Evolutionary conservation across 108 stramenopile species (phyloP).

Genomic region (Fragilaria radians): DNA sequence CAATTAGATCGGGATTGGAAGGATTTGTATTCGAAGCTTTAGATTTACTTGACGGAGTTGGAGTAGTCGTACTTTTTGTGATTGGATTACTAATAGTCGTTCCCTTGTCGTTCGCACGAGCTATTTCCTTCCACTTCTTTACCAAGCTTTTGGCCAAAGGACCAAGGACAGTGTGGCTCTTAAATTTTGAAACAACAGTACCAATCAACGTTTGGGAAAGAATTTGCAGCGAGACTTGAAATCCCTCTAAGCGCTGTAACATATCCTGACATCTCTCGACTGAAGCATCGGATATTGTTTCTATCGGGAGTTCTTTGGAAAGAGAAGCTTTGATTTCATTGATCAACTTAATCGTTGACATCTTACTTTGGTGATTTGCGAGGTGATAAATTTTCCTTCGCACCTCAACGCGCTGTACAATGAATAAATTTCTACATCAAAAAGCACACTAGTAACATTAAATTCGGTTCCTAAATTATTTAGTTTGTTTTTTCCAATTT

Average conservation of each 20-base stretch:
- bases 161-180: constrained; percentile 48
- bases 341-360: constrained; percentile 36
- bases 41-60: constrained; percentile 5
- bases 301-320: constrained; percentile 41
- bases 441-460: too few species aligned
- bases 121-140: constrained; percentile 84
- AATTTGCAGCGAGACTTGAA: constrained; percentile 53
- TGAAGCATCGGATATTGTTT: constrained; percentile 32
- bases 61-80: constrained; percentile 9
- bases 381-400: not conserved
- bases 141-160: constrained; percentile 57
- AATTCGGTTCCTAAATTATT: too few species aligned
- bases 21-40: constrained; percentile 10
- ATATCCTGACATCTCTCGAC: constrained; percentile 65
- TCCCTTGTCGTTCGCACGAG: constrained; percentile 35
- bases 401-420: too few species aligned
- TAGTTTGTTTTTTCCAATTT: too few species aligned
- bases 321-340: constrained; percentile 64
- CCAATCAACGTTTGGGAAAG: constrained; percentile 78
- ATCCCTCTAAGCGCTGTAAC: constrained; percentile 58
- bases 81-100: not conserved
- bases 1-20: constrained; percentile 15
- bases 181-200: constrained; percentile 70
- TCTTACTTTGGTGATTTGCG: not conserved
- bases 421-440: too few species aligned